Conservation (phyloP, 805 yeast genomes). For the Phaffomyces thermotolerans region DNA sequence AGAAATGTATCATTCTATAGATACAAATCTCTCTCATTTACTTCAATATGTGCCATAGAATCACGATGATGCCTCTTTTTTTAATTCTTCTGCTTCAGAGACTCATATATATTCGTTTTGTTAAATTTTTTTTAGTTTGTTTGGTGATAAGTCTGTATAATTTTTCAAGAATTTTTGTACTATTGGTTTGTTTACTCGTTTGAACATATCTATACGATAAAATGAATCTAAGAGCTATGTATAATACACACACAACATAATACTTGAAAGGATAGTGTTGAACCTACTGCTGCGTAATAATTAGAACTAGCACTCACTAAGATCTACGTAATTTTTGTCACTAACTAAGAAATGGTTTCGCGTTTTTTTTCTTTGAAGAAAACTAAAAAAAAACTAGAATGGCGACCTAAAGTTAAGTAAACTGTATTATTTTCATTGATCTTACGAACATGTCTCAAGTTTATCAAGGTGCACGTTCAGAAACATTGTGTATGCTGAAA, state of each 20-base stretch:
- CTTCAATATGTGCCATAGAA: neutral
- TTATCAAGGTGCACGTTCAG: slow-evolving; percentile 79
- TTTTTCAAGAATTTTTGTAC: no score
- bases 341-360: slow-evolving; percentile 6
- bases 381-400: slow-evolving; percentile 1
- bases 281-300: no score
- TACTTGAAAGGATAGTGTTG: no score
- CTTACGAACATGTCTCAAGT: slow-evolving; percentile 41
- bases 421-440: neutral
- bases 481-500: slow-evolving; percentile 57
- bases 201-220: no score
- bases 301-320: no score
- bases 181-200: no score
- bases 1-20: slow-evolving; percentile 65
- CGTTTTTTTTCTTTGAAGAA: slow-evolving; percentile 2
- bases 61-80: neutral
- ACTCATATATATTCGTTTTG: neutral
- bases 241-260: no score
- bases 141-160: no score
- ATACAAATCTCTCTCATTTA: neutral
- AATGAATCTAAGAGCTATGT: no score
- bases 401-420: neutral
- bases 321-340: neutral
- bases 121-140: neutral
- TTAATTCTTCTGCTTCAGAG: neutral